Percentiles rank a stretch among this genome's conserved stretches.
Conservation (phyloP, 169 alveolate species). For the Eimeria maxima region DNA sequence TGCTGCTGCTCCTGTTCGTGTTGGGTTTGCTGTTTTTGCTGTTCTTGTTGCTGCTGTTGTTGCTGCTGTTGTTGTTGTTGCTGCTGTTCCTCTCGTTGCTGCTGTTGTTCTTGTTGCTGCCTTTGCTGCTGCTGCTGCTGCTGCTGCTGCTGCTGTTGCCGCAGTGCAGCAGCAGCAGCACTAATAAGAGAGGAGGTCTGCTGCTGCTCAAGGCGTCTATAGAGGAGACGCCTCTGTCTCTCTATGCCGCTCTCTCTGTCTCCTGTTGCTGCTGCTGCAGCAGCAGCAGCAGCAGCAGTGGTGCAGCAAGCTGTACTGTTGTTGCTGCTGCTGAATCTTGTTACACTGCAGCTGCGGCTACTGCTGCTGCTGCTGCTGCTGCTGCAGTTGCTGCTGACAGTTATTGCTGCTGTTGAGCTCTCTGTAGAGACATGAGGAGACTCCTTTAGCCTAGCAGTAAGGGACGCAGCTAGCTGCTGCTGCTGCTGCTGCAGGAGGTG, state of each 20-base stretch:
- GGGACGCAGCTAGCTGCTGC: no score
- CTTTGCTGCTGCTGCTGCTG: slow-evolving; percentile 1
- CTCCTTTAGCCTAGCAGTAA: no score
- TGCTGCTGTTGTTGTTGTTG: neutral
- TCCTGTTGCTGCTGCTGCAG: neutral
- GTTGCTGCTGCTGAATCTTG: no score
- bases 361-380: no score
- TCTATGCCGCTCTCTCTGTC: neutral
- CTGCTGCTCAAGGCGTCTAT: slow-evolving; percentile 13
- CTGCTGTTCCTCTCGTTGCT: neutral
- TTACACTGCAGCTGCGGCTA: no score
- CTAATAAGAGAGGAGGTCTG: neutral
- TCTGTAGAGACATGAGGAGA: no score
- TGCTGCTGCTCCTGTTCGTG: no score
- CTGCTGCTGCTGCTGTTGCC: neutral
- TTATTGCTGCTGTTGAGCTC: no score
- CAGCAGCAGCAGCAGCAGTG: slow-evolving; percentile 1
- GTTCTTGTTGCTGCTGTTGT: neutral
- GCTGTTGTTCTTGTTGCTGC: neutral
- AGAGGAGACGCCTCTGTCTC: neutral
- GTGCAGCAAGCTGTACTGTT: no score
- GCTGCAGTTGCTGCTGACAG: no score
- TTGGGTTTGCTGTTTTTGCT: neutral
- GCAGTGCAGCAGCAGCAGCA: slow-evolving; percentile 48
- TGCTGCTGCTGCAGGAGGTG: no score